These are phyloP conservation scores for Phyllosticta ampelicida DNA, from an alignment of 2,329 filamentous ascomycete species.

Conservation along the genomic window DNA sequence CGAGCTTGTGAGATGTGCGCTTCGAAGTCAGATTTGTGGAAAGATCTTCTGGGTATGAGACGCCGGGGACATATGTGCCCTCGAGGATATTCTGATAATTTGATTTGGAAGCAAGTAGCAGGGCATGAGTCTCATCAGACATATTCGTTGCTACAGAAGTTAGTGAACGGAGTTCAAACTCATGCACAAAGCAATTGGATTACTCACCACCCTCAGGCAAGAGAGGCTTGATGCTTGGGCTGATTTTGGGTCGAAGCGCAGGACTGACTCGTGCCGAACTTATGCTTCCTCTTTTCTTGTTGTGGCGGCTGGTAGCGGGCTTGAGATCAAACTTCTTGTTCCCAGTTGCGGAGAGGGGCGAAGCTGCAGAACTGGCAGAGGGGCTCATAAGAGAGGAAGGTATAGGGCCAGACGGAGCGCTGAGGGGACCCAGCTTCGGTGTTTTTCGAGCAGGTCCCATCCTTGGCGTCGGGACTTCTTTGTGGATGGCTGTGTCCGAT, in stretches of 20 bases:
- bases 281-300: slow-evolving; percentile 33
- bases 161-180: neutral
- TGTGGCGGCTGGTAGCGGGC: slow-evolving; percentile 15
- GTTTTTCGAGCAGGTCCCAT: slow-evolving; percentile 53
- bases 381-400: slow-evolving; percentile 36
- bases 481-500: slow-evolving; percentile 40
- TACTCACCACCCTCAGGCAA: slow-evolving; percentile 57
- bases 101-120: slow-evolving; percentile 82
- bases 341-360: slow-evolving; percentile 28
- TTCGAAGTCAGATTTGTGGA: slow-evolving; percentile 94
- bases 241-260: slow-evolving; percentile 78
- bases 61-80: slow-evolving; percentile 79
- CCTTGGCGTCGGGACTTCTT: slow-evolving; percentile 45
- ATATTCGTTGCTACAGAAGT: slow-evolving; percentile 16
- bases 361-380: slow-evolving; percentile 41
- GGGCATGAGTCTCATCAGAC: slow-evolving; percentile 50
- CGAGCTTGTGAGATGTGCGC: slow-evolving; percentile 94
- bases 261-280: slow-evolving; percentile 62
- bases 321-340: slow-evolving; percentile 5
- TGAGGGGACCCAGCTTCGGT: slow-evolving; percentile 51
- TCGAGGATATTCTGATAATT: slow-evolving; percentile 98
- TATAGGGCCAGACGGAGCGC: slow-evolving; percentile 31
- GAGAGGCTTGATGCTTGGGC: slow-evolving; percentile 85
- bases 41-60: slow-evolving; percentile 80
- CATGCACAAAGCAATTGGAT: neutral